Base-by-base conservation (phyloP, 1,284 basidiomycete genomes). In the Cryptococcus hybrid region DNA sequence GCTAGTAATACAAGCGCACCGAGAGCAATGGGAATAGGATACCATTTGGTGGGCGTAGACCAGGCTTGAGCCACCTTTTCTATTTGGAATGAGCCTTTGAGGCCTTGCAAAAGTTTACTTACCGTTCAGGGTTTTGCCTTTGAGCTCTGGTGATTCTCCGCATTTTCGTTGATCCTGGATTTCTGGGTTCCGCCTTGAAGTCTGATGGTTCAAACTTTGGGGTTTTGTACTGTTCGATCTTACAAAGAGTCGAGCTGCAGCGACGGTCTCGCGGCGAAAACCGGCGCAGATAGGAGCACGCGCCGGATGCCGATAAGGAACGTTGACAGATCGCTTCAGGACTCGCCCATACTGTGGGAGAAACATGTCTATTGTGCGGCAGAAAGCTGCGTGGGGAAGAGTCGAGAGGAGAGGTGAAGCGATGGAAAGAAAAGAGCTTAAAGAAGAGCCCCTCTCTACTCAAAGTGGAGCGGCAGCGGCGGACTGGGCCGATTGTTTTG, bases 11-110 rank as follows among this genome's bases (percentile, higher is more conserved):
- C 83, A 35, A 94, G 83, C 2, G 90, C 92, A 43, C 93, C 93
- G 38, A 96, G 87, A 12, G 91, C 90, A 59, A 97, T 80, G 12
- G 95, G 95, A 47, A 99, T 85, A 8, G 95, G 94, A 67, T 93
- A 94, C 95, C 95, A 99, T 77, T 87, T 90, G 52, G 89, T 92
- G 1, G 90, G 92, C 0, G 94, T 96, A 64, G 87, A 82, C 92
- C 93, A 96, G 30, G 91, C 92, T 62, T 85, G 74, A 44, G 79
- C 77, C 8, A 87, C 75, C 59, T 74, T 62, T 30, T 61, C 60
- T 61, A 34, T 18, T 6, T 9, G 39, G 34, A 18, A 48, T 52
- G 18, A 52, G 51, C 51, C 4, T 44, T 12, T 12, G 15, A 24
- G 18, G 13, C 5, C n/a, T 12, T 50, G 6, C 8, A 39, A n/a